phyloP scores from a whole-genome alignment of 2,329 filamentous ascomycete species.

The Curvularia lunata region DNA sequence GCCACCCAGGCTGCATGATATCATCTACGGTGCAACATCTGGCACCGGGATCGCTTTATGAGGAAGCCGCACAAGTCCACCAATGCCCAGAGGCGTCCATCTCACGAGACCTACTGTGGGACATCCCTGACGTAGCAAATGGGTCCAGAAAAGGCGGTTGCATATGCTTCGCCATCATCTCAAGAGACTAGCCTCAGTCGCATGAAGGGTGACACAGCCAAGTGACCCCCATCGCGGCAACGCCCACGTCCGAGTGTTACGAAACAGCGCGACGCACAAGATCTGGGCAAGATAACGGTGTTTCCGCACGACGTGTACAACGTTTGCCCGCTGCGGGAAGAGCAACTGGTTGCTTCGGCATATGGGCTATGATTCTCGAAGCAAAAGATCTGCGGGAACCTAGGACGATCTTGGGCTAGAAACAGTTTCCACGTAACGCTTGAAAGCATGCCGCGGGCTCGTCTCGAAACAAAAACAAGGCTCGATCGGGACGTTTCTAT shows the following conservation, averaged over 20 bases:
- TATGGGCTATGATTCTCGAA: slow-evolving; percentile 9
- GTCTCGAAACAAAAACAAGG: slow-evolving; percentile 13
- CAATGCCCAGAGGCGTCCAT: slow-evolving; percentile 3
- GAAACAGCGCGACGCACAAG: slow-evolving; percentile 1
- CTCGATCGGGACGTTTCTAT: slow-evolving; percentile 9
- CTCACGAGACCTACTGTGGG: slow-evolving; percentile 12
- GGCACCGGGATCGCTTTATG: slow-evolving; percentile 4
- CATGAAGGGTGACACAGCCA: slow-evolving; percentile 8
- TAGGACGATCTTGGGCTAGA: slow-evolving; percentile 18
- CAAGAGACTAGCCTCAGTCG: slow-evolving; percentile 6
- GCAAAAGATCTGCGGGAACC: slow-evolving; percentile 17
- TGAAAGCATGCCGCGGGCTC: slow-evolving; percentile 13
- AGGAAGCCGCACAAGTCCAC: slow-evolving; percentile 2
- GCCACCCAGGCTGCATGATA: slow-evolving; percentile 5
- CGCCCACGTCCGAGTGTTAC: background rate
- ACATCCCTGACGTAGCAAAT: slow-evolving; percentile 11
- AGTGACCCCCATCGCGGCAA: slow-evolving; percentile 7
- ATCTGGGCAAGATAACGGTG: slow-evolving; percentile 2
- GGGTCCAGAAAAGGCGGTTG: background rate
- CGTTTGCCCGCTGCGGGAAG: slow-evolving; percentile 8
- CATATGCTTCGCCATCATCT: slow-evolving; percentile 3
- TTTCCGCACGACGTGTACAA: background rate
- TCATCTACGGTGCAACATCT: slow-evolving; percentile 5
- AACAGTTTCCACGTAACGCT: slow-evolving; percentile 10
- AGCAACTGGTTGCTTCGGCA: slow-evolving; percentile 10